A percentile compares a stretch with the other conserved stretches of the same genome.
Conservation (phyloP, 805 yeast species). For the Teunomyces tritomae region DNA sequence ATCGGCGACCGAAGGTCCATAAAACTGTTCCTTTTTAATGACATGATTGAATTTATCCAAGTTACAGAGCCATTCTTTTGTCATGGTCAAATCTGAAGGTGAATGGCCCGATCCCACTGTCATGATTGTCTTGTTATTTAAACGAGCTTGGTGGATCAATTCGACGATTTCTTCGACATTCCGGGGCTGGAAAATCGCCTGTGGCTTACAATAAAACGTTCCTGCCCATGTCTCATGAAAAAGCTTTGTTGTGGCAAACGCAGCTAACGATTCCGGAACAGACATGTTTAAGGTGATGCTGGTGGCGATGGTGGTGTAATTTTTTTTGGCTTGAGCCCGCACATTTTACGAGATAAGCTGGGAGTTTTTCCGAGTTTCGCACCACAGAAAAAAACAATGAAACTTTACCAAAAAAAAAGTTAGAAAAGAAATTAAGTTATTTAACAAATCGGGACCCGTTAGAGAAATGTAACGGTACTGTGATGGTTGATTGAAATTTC, state of each 20-base stretch:
- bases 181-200: constrained; percentile 74
- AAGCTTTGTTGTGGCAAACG: constrained; percentile 39
- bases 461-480: no score
- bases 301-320: no score
- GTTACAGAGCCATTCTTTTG: constrained; percentile 83
- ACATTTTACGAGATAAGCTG: no score
- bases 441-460: no score
- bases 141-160: constrained; percentile 65
- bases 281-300: constrained; percentile 14
- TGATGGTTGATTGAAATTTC: no score
- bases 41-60: constrained; percentile 72
- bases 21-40: constrained; percentile 43
- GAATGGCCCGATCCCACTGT: constrained; percentile 94
- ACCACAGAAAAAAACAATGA: no score
- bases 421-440: no score
- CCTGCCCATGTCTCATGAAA: constrained; percentile 85
- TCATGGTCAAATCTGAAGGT: constrained; percentile 88
- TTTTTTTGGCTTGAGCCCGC: background rate
- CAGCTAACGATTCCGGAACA: constrained; percentile 31
- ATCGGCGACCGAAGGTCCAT: constrained; percentile 37
- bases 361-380: no score
- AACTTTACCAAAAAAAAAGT: no score
- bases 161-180: constrained; percentile 63
- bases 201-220: constrained; percentile 76
- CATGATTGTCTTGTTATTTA: constrained; percentile 62